phyloP scores from a whole-genome alignment of 306 rosid species.

The Ceratonia siliqua region DNA sequence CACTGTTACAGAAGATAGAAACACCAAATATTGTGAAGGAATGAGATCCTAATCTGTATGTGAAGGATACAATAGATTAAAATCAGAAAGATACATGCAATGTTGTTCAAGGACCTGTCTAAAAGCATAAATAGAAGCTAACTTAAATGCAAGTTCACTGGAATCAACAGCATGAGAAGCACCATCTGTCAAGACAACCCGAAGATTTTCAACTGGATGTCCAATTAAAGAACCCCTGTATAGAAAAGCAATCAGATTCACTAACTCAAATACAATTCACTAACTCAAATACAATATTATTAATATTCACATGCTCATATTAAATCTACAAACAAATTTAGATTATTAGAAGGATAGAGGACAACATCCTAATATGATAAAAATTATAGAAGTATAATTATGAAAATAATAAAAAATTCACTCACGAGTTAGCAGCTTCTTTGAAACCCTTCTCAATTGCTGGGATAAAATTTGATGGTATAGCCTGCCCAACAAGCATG shows the following conservation, averaged over 20 bases:
- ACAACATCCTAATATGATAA: background rate
- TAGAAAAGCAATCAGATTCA: slow-evolving; percentile 27
- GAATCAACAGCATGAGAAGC: slow-evolving; percentile 98
- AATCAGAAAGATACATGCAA: background rate
- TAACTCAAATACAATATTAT: slow-evolving; percentile 6
- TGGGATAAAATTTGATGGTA: slow-evolving; percentile 90
- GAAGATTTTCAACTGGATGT: slow-evolving; percentile 92
- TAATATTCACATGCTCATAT: background rate
- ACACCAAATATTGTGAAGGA: slow-evolving; percentile 18
- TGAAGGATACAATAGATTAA: slow-evolving; percentile 6
- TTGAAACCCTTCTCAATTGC: slow-evolving; percentile 96
- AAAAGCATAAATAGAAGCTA: slow-evolving; percentile 95
- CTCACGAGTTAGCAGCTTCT: slow-evolving; percentile 98
- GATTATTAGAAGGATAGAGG: background rate
- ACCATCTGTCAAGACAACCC: slow-evolving; percentile 85
- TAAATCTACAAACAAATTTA: background rate
- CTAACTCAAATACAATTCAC: slow-evolving; percentile 4
- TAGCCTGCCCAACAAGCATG: slow-evolving; percentile 91
- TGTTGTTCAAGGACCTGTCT: slow-evolving; percentile 65
- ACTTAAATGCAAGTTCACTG: slow-evolving; percentile 97
- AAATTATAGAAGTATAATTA: slow-evolving; percentile 2
- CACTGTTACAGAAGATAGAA: slow-evolving; percentile 57
- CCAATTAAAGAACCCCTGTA: slow-evolving; percentile 95
- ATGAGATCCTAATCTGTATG: slow-evolving; percentile 1
- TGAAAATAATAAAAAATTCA: slow-evolving; percentile 12